phyloP scores from a whole-genome alignment of 352 stramenopile species.

The Phytopythium sindhum region DNA sequence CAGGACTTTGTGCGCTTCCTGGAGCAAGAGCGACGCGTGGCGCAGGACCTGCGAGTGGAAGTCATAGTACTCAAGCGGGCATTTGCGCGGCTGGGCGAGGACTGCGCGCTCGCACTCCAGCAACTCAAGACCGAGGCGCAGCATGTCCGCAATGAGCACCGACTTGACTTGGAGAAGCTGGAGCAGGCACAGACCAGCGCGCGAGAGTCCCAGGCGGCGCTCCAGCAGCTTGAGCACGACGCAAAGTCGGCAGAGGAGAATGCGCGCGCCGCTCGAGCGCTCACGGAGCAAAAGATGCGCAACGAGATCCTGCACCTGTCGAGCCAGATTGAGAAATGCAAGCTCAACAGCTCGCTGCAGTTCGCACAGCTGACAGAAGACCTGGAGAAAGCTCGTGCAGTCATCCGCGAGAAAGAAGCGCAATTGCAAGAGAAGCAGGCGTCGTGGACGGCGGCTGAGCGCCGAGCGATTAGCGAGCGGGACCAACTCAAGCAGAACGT shows the following conservation, averaged over 20 bases:
- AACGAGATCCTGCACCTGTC: slow-evolving; percentile 65
- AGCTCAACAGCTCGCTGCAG: slow-evolving; percentile 31
- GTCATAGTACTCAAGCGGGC: slow-evolving; percentile 30
- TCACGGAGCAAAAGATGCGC: slow-evolving; percentile 63
- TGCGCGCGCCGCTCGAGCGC: slow-evolving; percentile 17
- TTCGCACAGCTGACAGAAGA: slow-evolving; percentile 25
- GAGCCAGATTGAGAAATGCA: slow-evolving; percentile 51
- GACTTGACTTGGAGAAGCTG: slow-evolving; percentile 1
- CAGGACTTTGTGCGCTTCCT: slow-evolving; percentile 71
- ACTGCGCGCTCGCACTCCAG: slow-evolving; percentile 6
- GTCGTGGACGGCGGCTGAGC: slow-evolving; percentile 33
- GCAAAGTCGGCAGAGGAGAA: slow-evolving; percentile 21
- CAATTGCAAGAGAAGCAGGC: slow-evolving; percentile 27
- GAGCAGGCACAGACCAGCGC: slow-evolving; percentile 8
- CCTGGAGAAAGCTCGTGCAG: slow-evolving; percentile 21
- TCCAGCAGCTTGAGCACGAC: slow-evolving; percentile 22
- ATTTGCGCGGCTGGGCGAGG: slow-evolving; percentile 25
- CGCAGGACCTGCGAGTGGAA: slow-evolving; percentile 36
- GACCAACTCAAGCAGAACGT: slow-evolving; percentile 60
- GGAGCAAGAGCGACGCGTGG: slow-evolving; percentile 45
- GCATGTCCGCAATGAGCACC: slow-evolving; percentile 24
- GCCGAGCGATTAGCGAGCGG: slow-evolving; percentile 32
- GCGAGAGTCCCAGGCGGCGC: slow-evolving; percentile 12
- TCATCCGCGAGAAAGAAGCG: slow-evolving; percentile 42
- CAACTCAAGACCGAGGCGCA: slow-evolving; percentile 5